Evolutionary conservation across 306 rosid species (phyloP).

Genomic region (Rosa lucieae): DNA sequence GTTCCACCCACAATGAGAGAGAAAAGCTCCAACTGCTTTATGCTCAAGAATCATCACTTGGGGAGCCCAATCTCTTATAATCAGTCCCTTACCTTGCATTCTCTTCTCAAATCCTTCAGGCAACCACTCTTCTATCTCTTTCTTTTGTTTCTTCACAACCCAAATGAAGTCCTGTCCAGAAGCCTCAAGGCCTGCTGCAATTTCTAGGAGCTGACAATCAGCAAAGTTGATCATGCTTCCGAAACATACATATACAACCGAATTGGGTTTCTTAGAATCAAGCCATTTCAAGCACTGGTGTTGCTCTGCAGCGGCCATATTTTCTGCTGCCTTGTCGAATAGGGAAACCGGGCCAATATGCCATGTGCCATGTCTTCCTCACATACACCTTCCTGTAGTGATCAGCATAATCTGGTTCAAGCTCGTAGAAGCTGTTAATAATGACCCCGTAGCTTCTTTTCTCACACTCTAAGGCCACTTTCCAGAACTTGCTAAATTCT

Average conservation of each 20-base stretch:
- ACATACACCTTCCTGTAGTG: not conserved
- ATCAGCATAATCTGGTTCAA: not conserved
- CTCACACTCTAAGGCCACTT: not conserved
- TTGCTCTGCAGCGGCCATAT: not conserved
- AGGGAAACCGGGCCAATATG: not conserved
- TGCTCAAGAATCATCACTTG: not conserved
- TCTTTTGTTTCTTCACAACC: not conserved
- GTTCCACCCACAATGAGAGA: conserved; percentile 27
- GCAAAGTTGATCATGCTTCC: not conserved
- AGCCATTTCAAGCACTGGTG: not conserved
- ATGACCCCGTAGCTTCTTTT: not conserved
- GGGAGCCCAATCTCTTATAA: not conserved
- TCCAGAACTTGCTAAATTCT: not conserved
- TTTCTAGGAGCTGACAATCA: not conserved
- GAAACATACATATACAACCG: not conserved
- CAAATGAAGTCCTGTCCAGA: not conserved
- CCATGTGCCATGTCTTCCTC: not conserved
- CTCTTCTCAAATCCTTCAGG: not conserved
- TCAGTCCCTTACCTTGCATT: not conserved
- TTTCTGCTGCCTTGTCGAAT: not conserved
- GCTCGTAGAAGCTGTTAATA: not conserved
- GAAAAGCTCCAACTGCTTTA: not conserved
- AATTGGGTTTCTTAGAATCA: not conserved
- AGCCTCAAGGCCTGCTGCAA: not conserved
- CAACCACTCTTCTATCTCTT: not conserved